Evolutionary conservation across 2,329 filamentous ascomycete species (phyloP).

Genomic region (Fusarium napiforme): DNA sequence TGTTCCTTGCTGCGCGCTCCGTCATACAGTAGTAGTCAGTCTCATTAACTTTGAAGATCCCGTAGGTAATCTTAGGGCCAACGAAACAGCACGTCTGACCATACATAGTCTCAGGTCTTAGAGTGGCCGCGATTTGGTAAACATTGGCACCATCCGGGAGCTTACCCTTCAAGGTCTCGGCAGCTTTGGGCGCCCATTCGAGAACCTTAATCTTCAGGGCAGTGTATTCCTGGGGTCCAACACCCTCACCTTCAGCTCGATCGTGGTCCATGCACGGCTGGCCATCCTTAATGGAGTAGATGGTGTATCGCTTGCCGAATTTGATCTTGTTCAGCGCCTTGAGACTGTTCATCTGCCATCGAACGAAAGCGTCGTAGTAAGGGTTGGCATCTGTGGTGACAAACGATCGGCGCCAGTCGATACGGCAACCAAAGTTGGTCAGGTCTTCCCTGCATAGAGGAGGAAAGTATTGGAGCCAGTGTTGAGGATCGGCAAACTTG

Average conservation of each 20-base stretch:
- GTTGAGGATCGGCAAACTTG: slow-evolving; percentile 87
- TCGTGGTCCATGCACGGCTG: slow-evolving; percentile 62
- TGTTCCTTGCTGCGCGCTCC: slow-evolving; percentile 89
- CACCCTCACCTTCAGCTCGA: slow-evolving; percentile 58
- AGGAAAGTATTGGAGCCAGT: slow-evolving; percentile 93
- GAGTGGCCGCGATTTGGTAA: slow-evolving; percentile 90
- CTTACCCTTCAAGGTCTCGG: slow-evolving; percentile 78
- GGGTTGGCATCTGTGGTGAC: slow-evolving; percentile 97
- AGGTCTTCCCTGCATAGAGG: slow-evolving; percentile 73
- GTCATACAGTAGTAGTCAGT: slow-evolving; percentile 59
- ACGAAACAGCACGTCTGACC: slow-evolving; percentile 97
- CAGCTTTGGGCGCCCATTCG: slow-evolving; percentile 85
- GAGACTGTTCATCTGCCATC: slow-evolving; percentile 96
- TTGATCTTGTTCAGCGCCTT: slow-evolving; percentile 92
- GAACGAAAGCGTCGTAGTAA: slow-evolving; percentile 94
- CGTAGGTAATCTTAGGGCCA: slow-evolving; percentile 77
- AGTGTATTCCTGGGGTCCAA: slow-evolving; percentile 88
- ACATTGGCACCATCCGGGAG: slow-evolving; percentile 82
- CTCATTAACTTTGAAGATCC: not conserved
- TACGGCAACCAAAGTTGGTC: slow-evolving; percentile 82
- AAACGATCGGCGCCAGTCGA: slow-evolving; percentile 93
- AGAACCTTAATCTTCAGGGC: slow-evolving; percentile 90
- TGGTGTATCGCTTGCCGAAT: slow-evolving; percentile 91
- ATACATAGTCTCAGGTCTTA: slow-evolving; percentile 98
- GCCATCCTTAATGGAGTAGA: slow-evolving; percentile 71